Percentiles rank a stretch among this genome's conserved stretches.
These are phyloP conservation scores for Termitomyces sp. DNA, from an alignment of 768 basidiomycete genomes.

Conservation along the genomic window DNA sequence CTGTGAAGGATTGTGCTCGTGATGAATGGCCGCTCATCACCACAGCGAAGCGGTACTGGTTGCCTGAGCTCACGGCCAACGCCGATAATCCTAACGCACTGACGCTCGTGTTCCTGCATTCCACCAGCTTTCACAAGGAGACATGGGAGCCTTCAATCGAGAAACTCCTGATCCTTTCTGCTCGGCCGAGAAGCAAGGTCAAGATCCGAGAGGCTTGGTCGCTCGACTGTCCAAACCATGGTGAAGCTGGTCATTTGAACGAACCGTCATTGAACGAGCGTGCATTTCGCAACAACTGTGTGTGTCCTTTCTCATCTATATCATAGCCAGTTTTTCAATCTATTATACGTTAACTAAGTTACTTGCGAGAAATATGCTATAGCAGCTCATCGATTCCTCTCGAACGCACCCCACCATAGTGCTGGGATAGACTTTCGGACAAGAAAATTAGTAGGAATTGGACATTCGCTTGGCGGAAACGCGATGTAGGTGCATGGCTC, in stretches of 20 bases:
- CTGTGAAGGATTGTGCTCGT: conserved; percentile 32
- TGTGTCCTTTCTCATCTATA: conserved; percentile 21
- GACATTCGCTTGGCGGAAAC: conserved; percentile 66
- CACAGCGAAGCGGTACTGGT: conserved; percentile 56
- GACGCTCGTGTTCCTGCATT: conserved; percentile 60
- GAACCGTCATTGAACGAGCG: conserved; percentile 35
- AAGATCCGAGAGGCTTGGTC: conserved; percentile 59
- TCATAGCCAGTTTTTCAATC: neutral
- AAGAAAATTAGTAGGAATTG: conserved; percentile 56
- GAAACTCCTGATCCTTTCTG: conserved; percentile 35
- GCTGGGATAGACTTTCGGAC: conserved; percentile 41
- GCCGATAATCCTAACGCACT: conserved; percentile 35
- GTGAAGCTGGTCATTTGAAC: conserved; percentile 54
- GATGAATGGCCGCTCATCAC: conserved; percentile 42
- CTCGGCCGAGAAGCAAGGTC: conserved; percentile 14
- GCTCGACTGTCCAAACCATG: conserved; percentile 72
- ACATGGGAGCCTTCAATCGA: conserved; percentile 62
- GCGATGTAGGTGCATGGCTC: conserved; percentile 43
- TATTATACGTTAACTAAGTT: conserved; percentile 30
- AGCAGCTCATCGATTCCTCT: conserved; percentile 54
- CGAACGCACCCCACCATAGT: conserved; percentile 30
- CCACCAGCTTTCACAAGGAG: conserved; percentile 74
- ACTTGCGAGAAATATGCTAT: conserved; percentile 61
- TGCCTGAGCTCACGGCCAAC: conserved; percentile 31
- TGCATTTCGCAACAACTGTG: conserved; percentile 44